Base-by-base conservation (phyloP, 805 yeast genomes). In the Suhomyces sp. region DNA sequence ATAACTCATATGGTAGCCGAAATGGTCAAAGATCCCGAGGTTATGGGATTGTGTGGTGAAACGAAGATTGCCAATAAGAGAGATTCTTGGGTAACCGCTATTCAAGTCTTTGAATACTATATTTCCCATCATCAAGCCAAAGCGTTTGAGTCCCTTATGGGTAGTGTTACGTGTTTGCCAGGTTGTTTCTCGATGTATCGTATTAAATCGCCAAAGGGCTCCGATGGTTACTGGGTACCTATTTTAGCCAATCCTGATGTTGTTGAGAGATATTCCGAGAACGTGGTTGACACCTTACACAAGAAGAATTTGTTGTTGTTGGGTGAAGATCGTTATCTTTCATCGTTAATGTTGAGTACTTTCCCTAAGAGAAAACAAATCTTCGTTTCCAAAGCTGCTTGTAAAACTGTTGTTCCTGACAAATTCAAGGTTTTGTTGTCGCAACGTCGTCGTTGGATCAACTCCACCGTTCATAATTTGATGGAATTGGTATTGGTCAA, bases 371-470 rank as follows among this genome's bases (percentile, higher is more conserved):
- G 97, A 72, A 89, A 87, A 58, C 96, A 88, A 69, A 70, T 90
- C 13, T 91, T 91, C 66, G 86, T 92, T 10, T 87, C 96, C 2
- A 90, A 90, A 67, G 97, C 97, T 5, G 93, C 88, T 4, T 91
- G 97, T 74, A 90, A 90, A 64, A 91, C 97, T 0, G 72, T 90
- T 55, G 97, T 87, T n/a, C 97, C 97, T 0, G 87, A 86, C 61
- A 78, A 79, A 47, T 91, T 91, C 67, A 79, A 72, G 57, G 94
- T 91, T 47, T 76, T 91, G 57, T 75, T 91, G 46, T 91, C 97
- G 1, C 97, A 91, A 68, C 86, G 97, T 68, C 89, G 97, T 74
- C 88, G 97, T 68, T 91, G 97, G 97, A 91, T 91, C 61, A 91
- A 91, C 69, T 91, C 97, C 4, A 92, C 97, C 0, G 92, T 91